Evolutionary conservation across 2,329 filamentous ascomycete species (phyloP), one percentile per base, ranked within the genome.

Genomic region (Orbilia javanica): DNA sequence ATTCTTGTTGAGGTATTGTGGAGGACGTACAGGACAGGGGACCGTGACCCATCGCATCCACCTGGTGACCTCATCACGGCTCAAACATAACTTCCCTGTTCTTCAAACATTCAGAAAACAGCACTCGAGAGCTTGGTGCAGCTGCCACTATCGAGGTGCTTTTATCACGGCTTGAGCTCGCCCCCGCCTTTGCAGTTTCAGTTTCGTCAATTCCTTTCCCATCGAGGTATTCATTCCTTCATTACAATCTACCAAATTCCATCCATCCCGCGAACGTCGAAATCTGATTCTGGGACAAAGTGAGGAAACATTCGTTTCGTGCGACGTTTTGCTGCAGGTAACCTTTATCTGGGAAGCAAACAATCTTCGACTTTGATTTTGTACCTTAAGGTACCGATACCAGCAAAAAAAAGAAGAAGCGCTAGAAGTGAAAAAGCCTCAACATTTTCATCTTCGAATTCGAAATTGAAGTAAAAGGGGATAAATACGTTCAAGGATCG

Each of bases 41-140:
- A 66, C 62, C 55, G 62, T 72, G 74, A 72, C 67, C 73, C 57
- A 60, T 70, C 66, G 62, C 60, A 39, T 67, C 34, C 55, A 69
- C 74, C 74, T 39, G 74, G 74, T 78, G 74, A 78, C 74, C 74
- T 78, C 74, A 78, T 78, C 74, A 78, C 74, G 74, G 53, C 42
- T 50, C 50, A 18, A 31, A 42, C 60, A 31, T 36, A 55, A 27
- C 36, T 62, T 34, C 18, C 31, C 55, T 42, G 60, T 48, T 64
- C 22, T 6, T 62, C 31, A 13, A 7, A 36, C 36, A 50, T 48
- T 22, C 29, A 62, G 11, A 57, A 11, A 57, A 39, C 11, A 39
- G 36, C 11, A 10, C 8, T 36, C 13, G 34, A 36, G 6, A n/a
- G 6, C 13, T 44, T n/a, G 8, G 15, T n/a, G n/a, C 39, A 18